Evolutionary conservation across 805 yeast species (phyloP).

Genomic region (Metschnikowia lunata): DNA sequence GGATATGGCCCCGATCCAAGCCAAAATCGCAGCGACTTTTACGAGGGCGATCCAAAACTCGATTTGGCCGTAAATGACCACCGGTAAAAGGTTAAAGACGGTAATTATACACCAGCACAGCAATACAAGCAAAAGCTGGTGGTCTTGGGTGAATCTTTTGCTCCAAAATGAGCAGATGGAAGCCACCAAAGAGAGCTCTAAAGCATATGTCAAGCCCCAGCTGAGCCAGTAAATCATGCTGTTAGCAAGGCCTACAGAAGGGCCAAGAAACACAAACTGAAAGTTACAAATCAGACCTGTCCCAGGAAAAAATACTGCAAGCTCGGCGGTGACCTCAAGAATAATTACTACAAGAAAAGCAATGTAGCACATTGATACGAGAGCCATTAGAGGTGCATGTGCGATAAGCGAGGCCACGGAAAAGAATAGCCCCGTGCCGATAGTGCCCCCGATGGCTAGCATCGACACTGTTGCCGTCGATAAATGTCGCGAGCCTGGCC

Average conservation of each 20-base stretch:
- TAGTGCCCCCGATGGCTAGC: slow-evolving; percentile 23
- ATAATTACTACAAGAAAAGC: slow-evolving; percentile 19
- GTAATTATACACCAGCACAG: slow-evolving; percentile 16
- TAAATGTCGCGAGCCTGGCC: slow-evolving; percentile 1
- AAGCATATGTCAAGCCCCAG: slow-evolving; percentile 24
- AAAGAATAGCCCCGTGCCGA: slow-evolving; percentile 23
- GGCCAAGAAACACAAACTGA: slow-evolving; percentile 17
- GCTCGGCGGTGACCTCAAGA: slow-evolving; percentile 18
- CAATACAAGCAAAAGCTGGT: slow-evolving; percentile 7
- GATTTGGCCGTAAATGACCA: slow-evolving; percentile 19
- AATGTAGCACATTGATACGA: slow-evolving; percentile 18
- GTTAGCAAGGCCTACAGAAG: slow-evolving; percentile 17
- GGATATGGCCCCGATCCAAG: slow-evolving; percentile 16
- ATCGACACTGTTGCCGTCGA: slow-evolving; percentile 14
- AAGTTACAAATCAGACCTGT: slow-evolving; percentile 21
- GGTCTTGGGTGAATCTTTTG: not conserved
- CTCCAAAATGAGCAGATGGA: slow-evolving; percentile 16
- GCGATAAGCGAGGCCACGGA: slow-evolving; percentile 14
- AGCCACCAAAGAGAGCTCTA: slow-evolving; percentile 19
- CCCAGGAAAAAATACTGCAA: slow-evolving; percentile 18
- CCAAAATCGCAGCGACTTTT: slow-evolving; percentile 18
- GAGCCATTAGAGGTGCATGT: slow-evolving; percentile 19
- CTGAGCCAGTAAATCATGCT: slow-evolving; percentile 23
- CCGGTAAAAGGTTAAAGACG: slow-evolving; percentile 19
- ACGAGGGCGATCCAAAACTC: slow-evolving; percentile 19